These are phyloP conservation scores for Boletus mariae DNA, from an alignment of 1,284 basidiomycete species.

Conservation along the genomic window DNA sequence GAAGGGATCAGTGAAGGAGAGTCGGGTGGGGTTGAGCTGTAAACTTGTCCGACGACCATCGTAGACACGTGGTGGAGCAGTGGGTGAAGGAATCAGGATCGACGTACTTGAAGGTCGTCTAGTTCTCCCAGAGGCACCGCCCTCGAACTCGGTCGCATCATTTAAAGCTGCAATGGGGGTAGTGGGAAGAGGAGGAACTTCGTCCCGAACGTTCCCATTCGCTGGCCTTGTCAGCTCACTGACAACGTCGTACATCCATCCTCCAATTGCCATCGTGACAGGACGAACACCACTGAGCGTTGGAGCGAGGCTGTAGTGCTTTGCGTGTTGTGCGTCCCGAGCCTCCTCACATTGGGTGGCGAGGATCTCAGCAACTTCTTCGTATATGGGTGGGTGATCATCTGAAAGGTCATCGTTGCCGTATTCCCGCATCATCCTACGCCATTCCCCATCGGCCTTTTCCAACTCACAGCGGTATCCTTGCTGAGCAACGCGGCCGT, in stretches of 20 bases:
- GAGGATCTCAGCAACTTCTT: slow-evolving; percentile 40
- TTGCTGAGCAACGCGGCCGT: slow-evolving; percentile 82
- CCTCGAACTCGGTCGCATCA: slow-evolving; percentile 15
- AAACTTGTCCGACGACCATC: slow-evolving; percentile 47
- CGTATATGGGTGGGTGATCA: slow-evolving; percentile 38
- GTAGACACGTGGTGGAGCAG: slow-evolving; percentile 27
- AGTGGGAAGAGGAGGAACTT: slow-evolving; percentile 8
- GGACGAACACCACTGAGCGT: slow-evolving; percentile 26
- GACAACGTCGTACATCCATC: slow-evolving; percentile 79
- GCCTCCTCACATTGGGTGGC: slow-evolving; percentile 36
- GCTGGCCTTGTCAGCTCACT: slow-evolving; percentile 52
- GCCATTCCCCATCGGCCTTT: slow-evolving; percentile 47
- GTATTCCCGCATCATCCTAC: slow-evolving; percentile 51
- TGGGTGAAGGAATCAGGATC: slow-evolving; percentile 26
- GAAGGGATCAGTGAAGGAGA: slow-evolving; percentile 38
- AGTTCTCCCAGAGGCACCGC: slow-evolving; percentile 16
- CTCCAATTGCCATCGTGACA: slow-evolving; percentile 42
- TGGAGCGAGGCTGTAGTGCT: slow-evolving; percentile 26
- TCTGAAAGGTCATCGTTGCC: slow-evolving; percentile 35
- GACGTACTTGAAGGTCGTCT: slow-evolving; percentile 40
- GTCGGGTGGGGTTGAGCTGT: slow-evolving; percentile 59
- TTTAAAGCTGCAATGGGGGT: background rate
- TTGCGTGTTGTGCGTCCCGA: slow-evolving; percentile 30
- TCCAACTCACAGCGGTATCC: slow-evolving; percentile 82
- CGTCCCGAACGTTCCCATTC: background rate